phyloP scores from a whole-genome alignment of 2,329 filamentous ascomycete genomes.

The Fusarium tupiense region DNA sequence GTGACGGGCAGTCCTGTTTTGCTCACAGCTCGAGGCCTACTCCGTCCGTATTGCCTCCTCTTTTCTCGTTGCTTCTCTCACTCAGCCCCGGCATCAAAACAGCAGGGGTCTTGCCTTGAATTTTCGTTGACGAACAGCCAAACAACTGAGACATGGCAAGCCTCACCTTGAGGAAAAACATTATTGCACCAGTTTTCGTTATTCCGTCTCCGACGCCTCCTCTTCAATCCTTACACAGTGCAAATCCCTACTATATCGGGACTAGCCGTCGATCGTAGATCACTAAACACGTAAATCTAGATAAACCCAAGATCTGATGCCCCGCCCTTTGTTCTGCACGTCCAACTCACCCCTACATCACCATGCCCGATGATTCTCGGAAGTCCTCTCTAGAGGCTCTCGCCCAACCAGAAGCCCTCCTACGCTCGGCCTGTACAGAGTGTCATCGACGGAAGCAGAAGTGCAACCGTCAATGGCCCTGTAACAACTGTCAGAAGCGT shows the following conservation, averaged over 20 bases:
- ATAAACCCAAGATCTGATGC: background rate
- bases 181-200: background rate
- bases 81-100: background rate
- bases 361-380: slow-evolving; percentile 26
- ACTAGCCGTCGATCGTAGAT: background rate
- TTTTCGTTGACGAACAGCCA: background rate
- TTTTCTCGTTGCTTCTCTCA: background rate
- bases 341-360: background rate
- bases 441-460: slow-evolving; percentile 26
- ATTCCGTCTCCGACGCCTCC: background rate
- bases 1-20: background rate
- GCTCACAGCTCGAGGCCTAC: background rate
- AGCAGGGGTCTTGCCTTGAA: background rate
- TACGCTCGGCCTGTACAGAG: slow-evolving; percentile 13
- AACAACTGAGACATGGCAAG: slow-evolving; percentile 3
- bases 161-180: slow-evolving; percentile 11
- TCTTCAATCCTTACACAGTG: background rate
- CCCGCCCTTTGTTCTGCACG: background rate
- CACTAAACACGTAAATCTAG: slow-evolving; percentile 1
- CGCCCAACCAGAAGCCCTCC: background rate
- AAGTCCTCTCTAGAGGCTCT: background rate
- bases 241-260: background rate
- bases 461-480: slow-evolving; percentile 24
- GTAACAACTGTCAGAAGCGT: slow-evolving; percentile 20
- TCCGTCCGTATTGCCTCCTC: background rate